A percentile compares a stretch with the other conserved stretches of the same genome.
These are phyloP conservation scores for Rossbeevera mucosa DNA, from an alignment of 768 basidiomycete species.

Conservation along the genomic window DNA sequence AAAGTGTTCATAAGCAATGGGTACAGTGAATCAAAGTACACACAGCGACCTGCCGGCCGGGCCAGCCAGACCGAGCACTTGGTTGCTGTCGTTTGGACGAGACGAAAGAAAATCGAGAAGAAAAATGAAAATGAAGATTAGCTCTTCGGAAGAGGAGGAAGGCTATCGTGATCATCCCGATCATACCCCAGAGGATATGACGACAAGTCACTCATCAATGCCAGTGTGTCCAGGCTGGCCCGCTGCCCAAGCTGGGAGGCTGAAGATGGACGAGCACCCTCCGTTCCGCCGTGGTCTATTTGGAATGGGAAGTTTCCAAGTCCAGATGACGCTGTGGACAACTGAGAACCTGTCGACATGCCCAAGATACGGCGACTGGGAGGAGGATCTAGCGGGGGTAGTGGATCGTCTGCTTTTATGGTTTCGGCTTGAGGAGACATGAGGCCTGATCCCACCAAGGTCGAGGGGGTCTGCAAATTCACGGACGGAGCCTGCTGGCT, in stretches of 20 bases:
- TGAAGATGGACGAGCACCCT: constrained; percentile 32
- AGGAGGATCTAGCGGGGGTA: constrained; percentile 38
- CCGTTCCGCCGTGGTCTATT: constrained; percentile 58
- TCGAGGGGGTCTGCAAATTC: constrained; percentile 5
- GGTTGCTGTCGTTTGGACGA: constrained; percentile 8
- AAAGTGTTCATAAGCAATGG: constrained; percentile 14
- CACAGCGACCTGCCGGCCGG: constrained; percentile 21
- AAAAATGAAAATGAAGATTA: constrained; percentile 12
- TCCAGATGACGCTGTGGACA: constrained; percentile 76
- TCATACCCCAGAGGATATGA: constrained; percentile 82
- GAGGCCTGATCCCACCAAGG: not conserved
- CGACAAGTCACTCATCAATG: constrained; percentile 75
- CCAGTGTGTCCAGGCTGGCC: constrained; percentile 82
- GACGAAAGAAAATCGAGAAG: constrained; percentile 3
- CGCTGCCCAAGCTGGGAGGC: constrained; percentile 50
- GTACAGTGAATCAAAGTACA: constrained; percentile 30
- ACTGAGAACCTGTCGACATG: constrained; percentile 69
- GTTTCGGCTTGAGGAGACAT: constrained; percentile 7
- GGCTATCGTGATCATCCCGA: constrained; percentile 28
- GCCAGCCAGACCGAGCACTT: constrained; percentile 26
- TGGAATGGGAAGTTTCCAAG: constrained; percentile 85
- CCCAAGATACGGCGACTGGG: constrained; percentile 61
- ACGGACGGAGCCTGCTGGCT: constrained; percentile 50
- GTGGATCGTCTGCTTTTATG: constrained; percentile 33
- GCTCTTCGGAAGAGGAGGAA: constrained; percentile 24